Evolutionary conservation across 2,329 filamentous ascomycete genomes (phyloP).

Genomic region (Colletotrichum spaethianum): DNA sequence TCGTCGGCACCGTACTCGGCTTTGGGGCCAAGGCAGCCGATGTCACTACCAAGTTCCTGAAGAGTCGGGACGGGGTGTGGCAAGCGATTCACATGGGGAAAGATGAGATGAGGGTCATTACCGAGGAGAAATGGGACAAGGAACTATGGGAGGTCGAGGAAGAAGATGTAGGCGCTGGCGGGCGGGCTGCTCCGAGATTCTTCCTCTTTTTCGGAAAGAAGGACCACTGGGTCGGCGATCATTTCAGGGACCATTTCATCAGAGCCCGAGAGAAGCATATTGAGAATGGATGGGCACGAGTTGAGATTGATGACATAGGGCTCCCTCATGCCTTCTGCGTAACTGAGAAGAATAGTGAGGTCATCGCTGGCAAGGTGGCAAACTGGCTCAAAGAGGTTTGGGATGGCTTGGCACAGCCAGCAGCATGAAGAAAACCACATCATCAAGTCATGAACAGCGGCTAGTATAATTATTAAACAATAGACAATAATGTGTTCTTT

Average conservation of each 20-base stretch:
- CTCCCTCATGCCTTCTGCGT: conserved; percentile 74
- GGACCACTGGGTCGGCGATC: conserved; percentile 75
- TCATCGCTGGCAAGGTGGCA: conserved; percentile 31
- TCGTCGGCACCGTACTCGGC: conserved; percentile 60
- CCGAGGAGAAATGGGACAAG: conserved; percentile 71
- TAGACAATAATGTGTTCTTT: conserved; percentile 21
- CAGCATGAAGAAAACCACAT: neutral
- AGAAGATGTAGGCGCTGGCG: conserved; percentile 33
- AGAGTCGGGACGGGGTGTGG: conserved; percentile 69
- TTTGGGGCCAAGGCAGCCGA: conserved; percentile 64
- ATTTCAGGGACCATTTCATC: conserved; percentile 70
- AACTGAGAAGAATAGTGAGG: conserved; percentile 45
- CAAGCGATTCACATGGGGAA: conserved; percentile 72
- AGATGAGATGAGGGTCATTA: conserved; percentile 73
- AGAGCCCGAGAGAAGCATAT: conserved; percentile 53
- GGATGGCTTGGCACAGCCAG: conserved; percentile 4
- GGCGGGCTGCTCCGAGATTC: conserved; percentile 61
- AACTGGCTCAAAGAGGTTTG: conserved; percentile 38
- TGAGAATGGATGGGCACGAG: conserved; percentile 57
- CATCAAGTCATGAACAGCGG: neutral
- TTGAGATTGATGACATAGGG: conserved; percentile 68
- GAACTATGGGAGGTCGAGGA: conserved; percentile 67
- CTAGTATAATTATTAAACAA: conserved; percentile 7
- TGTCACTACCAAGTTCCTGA: conserved; percentile 68
- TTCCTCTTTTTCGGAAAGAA: conserved; percentile 72